Evolutionary conservation across 371 early-diverging fungal species (phyloP).

Genomic region (Lichtheimia corymbifera): DNA sequence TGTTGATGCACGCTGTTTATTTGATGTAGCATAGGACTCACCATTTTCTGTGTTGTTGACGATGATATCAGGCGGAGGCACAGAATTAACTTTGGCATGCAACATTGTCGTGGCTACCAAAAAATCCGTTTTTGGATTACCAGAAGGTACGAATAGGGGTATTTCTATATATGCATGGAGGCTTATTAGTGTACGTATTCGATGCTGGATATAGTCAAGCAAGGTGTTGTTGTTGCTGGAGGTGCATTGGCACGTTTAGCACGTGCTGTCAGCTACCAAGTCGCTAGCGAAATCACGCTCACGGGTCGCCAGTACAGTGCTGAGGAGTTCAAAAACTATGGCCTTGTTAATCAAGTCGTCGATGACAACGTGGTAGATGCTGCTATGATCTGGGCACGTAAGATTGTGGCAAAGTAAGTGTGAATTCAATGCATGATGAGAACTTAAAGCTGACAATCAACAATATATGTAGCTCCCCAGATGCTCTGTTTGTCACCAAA

Average conservation of each 20-base stretch:
- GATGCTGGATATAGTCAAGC: slow-evolving; percentile 27
- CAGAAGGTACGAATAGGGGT: slow-evolving; percentile 30
- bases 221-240: slow-evolving; percentile 44
- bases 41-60: no score
- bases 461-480: slow-evolving; percentile 35
- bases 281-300: slow-evolving; percentile 45
- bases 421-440: no score
- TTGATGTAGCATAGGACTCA: not conserved
- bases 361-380: slow-evolving; percentile 37
- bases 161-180: no score
- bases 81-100: slow-evolving; percentile 44
- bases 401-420: slow-evolving; percentile 41
- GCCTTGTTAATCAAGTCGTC: slow-evolving; percentile 49
- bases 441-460: not conserved
- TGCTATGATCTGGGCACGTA: slow-evolving; percentile 37
- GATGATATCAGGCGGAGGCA: slow-evolving; percentile 39
- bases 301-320: slow-evolving; percentile 50
- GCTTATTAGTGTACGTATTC: no score
- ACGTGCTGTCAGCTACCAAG: slow-evolving; percentile 44
- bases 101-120: slow-evolving; percentile 53
- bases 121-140: slow-evolving; percentile 45
- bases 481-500: slow-evolving; percentile 47
- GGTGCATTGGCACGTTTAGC: slow-evolving; percentile 49
- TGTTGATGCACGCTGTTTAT: not conserved
- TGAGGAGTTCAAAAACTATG: slow-evolving; percentile 43